Percentiles rank a stretch among this genome's conserved stretches.
Evolutionary conservation across 305 asterid genomes (phyloP).

Genomic region (Fraxinus baroniana): DNA sequence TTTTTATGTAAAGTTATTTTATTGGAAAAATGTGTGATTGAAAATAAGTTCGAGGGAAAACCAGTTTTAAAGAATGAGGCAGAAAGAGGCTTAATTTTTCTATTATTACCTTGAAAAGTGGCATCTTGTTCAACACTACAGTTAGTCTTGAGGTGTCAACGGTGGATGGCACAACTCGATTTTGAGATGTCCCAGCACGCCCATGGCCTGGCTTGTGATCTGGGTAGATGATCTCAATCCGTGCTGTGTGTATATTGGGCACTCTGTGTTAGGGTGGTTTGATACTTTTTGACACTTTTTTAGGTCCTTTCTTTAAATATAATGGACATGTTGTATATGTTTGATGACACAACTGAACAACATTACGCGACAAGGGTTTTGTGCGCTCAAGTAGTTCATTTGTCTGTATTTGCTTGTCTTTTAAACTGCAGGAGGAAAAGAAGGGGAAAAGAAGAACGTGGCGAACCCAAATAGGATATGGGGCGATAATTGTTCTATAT

Average conservation of each 20-base stretch:
- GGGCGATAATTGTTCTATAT: constrained; percentile 67
- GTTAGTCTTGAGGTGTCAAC: not conserved
- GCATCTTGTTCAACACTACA: constrained; percentile 10
- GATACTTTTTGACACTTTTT: not conserved
- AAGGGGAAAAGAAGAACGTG: not conserved
- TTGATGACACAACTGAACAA: no score
- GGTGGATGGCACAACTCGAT: not conserved
- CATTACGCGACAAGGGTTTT: not conserved
- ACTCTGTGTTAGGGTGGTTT: not conserved
- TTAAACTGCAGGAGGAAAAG: constrained; percentile 14
- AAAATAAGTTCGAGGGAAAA: not conserved
- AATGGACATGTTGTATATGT: no score
- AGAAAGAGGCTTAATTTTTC: not conserved
- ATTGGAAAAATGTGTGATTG: no score
- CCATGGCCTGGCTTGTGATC: not conserved
- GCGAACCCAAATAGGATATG: constrained; percentile 71
- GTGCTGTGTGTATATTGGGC: not conserved
- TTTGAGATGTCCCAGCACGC: not conserved
- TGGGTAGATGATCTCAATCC: not conserved
- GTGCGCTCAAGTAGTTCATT: constrained; percentile 8
- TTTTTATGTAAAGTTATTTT: no score
- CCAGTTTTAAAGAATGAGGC: not conserved
- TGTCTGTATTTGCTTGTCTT: constrained; percentile 21
- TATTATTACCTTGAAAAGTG: constrained; percentile 19
- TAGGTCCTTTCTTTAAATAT: not conserved